Evolutionary conservation across 164 flowering plant genomes (phyloP), one percentile per base, ranked within the genome.

Genomic region (Echeveria elegans): DNA sequence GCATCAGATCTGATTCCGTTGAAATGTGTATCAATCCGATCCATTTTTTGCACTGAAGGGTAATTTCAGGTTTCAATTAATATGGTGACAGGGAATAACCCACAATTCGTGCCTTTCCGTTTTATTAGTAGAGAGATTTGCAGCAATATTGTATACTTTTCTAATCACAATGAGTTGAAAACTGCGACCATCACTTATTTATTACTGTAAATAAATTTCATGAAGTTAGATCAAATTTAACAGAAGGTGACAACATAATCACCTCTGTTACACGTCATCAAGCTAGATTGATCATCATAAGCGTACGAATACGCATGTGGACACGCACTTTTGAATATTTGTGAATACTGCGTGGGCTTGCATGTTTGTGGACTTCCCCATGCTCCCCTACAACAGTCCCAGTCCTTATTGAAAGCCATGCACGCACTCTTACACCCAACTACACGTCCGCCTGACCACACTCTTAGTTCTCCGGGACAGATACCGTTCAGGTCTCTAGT

Each of bases 391-490:
- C 87, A 83, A 52, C 83, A 80, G 40, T 72, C 77, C 67, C 79
- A 68, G 15, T 78, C 74, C 31, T 56, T 41, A 10, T 72, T 67
- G 24, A 77, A 82, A 0, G 78, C 82, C 56, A 52, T 56, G 56
- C 85, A 85, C 0, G 86, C 82, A 52, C 85, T 83, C 37, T 77
- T 76, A 60, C 90, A 84, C 2, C 72, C 88, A 9, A 78, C 72
- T 4, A 80, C 81, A 2, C 65, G 29, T 0, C 66, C 74, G 26
- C 70, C 50, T 0, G 68, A 10, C 32, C 61, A 66, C 43, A 78
- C 75, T 29, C 71, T 74, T 68, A 85, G 69, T 64, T 74, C 76
- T 1, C 37, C 31, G 5, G 85, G 88, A 58, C 85, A 80, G 28
- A 30, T 70, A 19, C 38, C 38, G 68, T 77, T 82, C 66, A 82